Conservation (phyloP, 2,329 filamentous ascomycete species). For the Calonectria pteridis region DNA sequence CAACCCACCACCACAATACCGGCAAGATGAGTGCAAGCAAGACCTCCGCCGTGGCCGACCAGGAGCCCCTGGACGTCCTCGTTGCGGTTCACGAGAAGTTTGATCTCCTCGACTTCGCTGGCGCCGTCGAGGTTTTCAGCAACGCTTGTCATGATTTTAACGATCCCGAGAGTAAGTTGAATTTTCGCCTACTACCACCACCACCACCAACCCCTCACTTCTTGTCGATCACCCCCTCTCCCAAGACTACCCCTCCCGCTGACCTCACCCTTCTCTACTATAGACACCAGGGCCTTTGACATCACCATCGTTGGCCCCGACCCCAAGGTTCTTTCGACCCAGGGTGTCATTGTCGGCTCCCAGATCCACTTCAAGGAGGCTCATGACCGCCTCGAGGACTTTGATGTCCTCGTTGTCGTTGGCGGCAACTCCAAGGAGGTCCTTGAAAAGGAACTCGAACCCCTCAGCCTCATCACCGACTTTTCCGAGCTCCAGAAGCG, state of each 20-base stretch:
- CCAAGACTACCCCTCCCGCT: constrained; percentile 40
- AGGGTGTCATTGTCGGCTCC: constrained; percentile 78
- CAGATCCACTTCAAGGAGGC: constrained; percentile 86
- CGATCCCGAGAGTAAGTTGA: constrained; percentile 61
- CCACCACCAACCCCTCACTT: constrained; percentile 23
- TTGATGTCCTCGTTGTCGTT: constrained; percentile 83
- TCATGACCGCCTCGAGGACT: constrained; percentile 78
- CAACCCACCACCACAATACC: constrained; percentile 43
- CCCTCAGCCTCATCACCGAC: constrained; percentile 78
- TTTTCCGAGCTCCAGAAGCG: constrained; percentile 85
- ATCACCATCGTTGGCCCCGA: constrained; percentile 67
- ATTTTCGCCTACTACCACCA: constrained; percentile 1
- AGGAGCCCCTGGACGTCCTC: constrained; percentile 70
- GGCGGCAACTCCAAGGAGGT: constrained; percentile 76
- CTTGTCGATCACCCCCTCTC: constrained; percentile 11
- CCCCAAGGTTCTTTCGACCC: constrained; percentile 66
- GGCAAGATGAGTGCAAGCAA: constrained; percentile 69
- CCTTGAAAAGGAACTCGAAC: constrained; percentile 76
- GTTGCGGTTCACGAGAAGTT: constrained; percentile 72
- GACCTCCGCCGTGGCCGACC: constrained; percentile 68
- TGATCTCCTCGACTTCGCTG: constrained; percentile 70
- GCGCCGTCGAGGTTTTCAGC: constrained; percentile 65
- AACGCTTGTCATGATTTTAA: constrained; percentile 65
- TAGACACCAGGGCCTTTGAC: constrained; percentile 70
- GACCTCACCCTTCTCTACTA: constrained; percentile 34